Percentiles rank a stretch among this genome's conserved stretches.
phyloP scores from a whole-genome alignment of 768 basidiomycete species.

The Cystofilobasidium ferigula region DNA sequence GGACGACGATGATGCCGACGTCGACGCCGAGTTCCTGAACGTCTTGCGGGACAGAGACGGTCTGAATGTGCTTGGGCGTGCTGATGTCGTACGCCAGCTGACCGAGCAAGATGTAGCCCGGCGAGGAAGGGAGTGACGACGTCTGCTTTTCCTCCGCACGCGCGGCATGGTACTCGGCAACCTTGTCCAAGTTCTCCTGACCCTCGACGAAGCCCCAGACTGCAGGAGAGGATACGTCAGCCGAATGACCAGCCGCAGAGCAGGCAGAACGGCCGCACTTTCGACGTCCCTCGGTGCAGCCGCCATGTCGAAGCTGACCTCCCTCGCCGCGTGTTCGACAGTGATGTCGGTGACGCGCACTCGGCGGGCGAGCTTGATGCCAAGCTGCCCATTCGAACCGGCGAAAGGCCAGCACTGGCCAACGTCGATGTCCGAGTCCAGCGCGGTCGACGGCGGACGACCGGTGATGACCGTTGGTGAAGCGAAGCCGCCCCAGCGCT shows the following conservation, averaged over 20 bases:
- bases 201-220: slow-evolving; percentile 77
- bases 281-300: slow-evolving; percentile 79
- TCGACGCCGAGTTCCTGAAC: slow-evolving; percentile 62
- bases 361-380: slow-evolving; percentile 61
- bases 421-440: slow-evolving; percentile 71
- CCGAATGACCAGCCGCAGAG: too few species aligned
- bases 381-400: slow-evolving; percentile 67
- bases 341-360: slow-evolving; percentile 57
- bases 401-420: slow-evolving; percentile 91
- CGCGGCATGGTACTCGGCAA: slow-evolving; percentile 45
- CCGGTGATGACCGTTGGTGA: slow-evolving; percentile 43
- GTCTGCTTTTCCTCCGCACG: slow-evolving; percentile 21
- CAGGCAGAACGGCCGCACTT: slow-evolving; percentile 38
- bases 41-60: slow-evolving; percentile 60
- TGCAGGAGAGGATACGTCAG: too few species aligned
- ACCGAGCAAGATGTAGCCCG: slow-evolving; percentile 50
- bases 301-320: slow-evolving; percentile 67
- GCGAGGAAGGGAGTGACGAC: slow-evolving; percentile 10
- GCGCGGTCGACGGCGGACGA: slow-evolving; percentile 69
- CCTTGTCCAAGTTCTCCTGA: slow-evolving; percentile 53
- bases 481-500: slow-evolving; percentile 45
- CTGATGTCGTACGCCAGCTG: slow-evolving; percentile 54
- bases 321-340: slow-evolving; percentile 73
- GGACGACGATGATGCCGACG: slow-evolving; percentile 71
- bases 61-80: slow-evolving; percentile 56